Conservation (phyloP, 1,284 basidiomycete genomes). For the Porogramme epimiltina region DNA sequence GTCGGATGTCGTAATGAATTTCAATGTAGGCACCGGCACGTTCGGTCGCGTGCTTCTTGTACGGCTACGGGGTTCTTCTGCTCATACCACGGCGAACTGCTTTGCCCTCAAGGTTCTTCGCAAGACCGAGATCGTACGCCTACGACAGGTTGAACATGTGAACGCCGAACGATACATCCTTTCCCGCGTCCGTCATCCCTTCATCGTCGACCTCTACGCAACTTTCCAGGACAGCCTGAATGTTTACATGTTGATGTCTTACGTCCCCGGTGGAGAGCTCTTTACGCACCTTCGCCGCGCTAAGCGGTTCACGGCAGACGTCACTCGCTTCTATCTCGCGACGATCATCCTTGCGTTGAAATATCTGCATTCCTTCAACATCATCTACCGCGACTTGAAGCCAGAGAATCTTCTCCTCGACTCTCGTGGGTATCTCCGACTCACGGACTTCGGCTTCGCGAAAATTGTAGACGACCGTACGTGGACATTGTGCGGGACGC, state of each 20-base stretch:
- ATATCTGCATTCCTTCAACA: conserved; percentile 97
- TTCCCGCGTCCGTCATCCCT: conserved; percentile 81
- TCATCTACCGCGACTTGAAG: conserved; percentile 98
- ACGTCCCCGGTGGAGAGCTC: conserved; percentile 96
- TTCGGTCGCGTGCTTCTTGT: conserved; percentile 93
- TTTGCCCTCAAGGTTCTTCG: conserved; percentile 94
- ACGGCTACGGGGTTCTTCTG: conserved; percentile 54
- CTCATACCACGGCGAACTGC: conserved; percentile 57
- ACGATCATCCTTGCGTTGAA: conserved; percentile 95
- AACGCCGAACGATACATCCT: conserved; percentile 97
- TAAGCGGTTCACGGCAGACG: conserved; percentile 95
- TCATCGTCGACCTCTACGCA: conserved; percentile 88
- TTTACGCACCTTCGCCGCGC: conserved; percentile 93
- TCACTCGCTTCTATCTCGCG: conserved; percentile 98
- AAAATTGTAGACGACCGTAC: conserved; percentile 99
- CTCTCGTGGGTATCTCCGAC: conserved; percentile 93
- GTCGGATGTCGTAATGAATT: not conserved
- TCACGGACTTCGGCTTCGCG: conserved; percentile 98
- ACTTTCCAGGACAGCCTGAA: conserved; percentile 96
- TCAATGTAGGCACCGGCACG: conserved; percentile 79
- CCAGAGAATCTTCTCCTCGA: conserved; percentile 97
- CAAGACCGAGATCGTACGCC: conserved; percentile 92
- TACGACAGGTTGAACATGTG: conserved; percentile 98
- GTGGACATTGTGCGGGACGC: conserved; percentile 98
- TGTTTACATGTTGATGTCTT: conserved; percentile 99